Evolutionary conservation across 805 yeast species (phyloP).

Genomic region (Candida rishiriensis): DNA sequence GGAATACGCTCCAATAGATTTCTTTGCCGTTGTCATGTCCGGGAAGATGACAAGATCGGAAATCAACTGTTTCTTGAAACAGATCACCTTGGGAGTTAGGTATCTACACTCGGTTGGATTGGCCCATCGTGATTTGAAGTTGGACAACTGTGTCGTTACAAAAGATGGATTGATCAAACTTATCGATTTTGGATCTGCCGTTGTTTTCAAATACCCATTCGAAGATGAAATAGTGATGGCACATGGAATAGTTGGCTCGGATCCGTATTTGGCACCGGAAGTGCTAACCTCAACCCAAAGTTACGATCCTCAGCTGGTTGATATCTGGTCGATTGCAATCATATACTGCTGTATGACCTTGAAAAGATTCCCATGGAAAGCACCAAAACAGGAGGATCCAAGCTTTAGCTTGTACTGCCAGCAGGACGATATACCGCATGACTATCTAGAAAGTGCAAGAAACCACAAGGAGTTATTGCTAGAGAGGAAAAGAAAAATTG

Average conservation of each 20-base stretch:
- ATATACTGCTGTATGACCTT: slow-evolving; percentile 85
- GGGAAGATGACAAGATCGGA: slow-evolving; percentile 79
- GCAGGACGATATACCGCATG: slow-evolving; percentile 73
- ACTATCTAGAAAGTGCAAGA: slow-evolving; percentile 65
- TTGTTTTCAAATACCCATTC: slow-evolving; percentile 74
- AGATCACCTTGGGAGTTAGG: slow-evolving; percentile 64
- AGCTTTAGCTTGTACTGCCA: slow-evolving; percentile 62
- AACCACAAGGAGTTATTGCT: slow-evolving; percentile 62
- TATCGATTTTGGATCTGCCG: slow-evolving; percentile 83
- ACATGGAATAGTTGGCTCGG: slow-evolving; percentile 80
- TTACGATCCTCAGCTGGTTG: slow-evolving; percentile 76
- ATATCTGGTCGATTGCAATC: slow-evolving; percentile 81
- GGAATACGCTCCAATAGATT: slow-evolving; percentile 84
- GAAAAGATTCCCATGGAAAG: slow-evolving; percentile 85
- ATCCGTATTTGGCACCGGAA: slow-evolving; percentile 85
- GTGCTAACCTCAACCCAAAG: slow-evolving; percentile 48
- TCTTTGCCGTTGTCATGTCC: slow-evolving; percentile 83
- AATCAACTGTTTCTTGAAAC: slow-evolving; percentile 77
- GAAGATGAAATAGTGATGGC: slow-evolving; percentile 55
- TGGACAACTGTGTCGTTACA: slow-evolving; percentile 80
- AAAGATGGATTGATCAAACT: slow-evolving; percentile 68
- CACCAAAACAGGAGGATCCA: slow-evolving; percentile 65
- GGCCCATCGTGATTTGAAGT: slow-evolving; percentile 78
- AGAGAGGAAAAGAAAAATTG: slow-evolving; percentile 51
- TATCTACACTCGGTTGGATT: slow-evolving; percentile 75